Evolutionary conservation across 495 filamentous ascomycete genomes (phyloP), one percentile per base, ranked within the genome.

Genomic region (Neurospora discreta): DNA sequence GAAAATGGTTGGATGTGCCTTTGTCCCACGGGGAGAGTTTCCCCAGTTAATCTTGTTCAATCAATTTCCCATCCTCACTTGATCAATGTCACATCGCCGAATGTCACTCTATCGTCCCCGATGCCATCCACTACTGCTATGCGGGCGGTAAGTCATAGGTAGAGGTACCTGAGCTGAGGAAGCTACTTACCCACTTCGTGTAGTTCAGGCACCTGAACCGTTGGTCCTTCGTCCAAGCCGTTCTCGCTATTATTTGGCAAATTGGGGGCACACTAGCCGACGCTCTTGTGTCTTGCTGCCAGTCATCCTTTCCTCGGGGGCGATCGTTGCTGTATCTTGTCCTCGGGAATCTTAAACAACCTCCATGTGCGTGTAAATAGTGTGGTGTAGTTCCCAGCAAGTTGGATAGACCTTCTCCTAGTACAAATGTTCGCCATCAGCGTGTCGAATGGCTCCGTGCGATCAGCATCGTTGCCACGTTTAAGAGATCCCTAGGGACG

Each of bases 41-140:
- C 20, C 38, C 38, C 69, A 70, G 44, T 15, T 65, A 38, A 67
- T 72, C 39, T 39, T 72, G 33, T 69, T 68, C 71, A 39, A 39
- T 41, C 38, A 36, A 67, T 23, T 10, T 30, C 58, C 52, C 11
- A 68, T 40, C n/a, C 42, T 52, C 23, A 68, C 69, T 15, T 60
- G 58, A 11, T 68, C 70, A 65, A 71, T 30, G 26, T 69, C 65
- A 58, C 58, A 70, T 73, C 70, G 69, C 70, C 73, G 73, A 69
- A 71, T 74, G 69, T 39, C 40, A 74, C 72, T 68, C 38, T 71
- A 38, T 74, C 39, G 44, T 74, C 44, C 67, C 70, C 70, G 73
- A 72, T 68, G 42, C n/a, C 9, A 26, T 70, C 69, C 71, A 36
- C 46, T 39, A 33, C 30, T 10, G 39, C 7, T 8, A 41, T 43